Base-by-base conservation (phyloP, 345 rosid species). In the Gynandropsis gynandra region DNA sequence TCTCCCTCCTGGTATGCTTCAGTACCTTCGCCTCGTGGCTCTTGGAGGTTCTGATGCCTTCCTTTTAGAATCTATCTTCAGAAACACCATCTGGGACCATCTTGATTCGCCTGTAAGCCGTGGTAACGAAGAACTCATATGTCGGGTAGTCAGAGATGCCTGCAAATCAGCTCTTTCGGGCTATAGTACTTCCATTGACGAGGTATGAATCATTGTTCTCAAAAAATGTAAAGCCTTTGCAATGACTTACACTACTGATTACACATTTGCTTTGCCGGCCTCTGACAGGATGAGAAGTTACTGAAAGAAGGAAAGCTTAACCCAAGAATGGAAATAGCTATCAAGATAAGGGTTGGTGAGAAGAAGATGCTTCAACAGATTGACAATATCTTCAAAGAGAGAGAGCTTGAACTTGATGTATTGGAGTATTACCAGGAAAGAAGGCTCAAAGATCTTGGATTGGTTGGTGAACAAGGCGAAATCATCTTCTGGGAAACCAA, bases 401-500 rank as follows among this genome's bases (percentile, higher is more conserved):
- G 83, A 70, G 95, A 84, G 63, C 61, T 52, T 19, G 87, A 84
- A 50, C 66, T 87, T 58, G 77, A 77, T 19, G 78, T 73, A 63
- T 42, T 87, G 42, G 95, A 84, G 71, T 90, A 84, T 66, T 87
- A 86, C 78, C 96, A 90, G 64, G 92, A 87, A 69, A 82, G 96
- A 57, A 56, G 98, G 74, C 95, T 84, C 53, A 79, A 67, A 69
- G 92, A 80, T 56, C 95, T 84, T 47, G 98, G 98, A 53, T 77
- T 90, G 24, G 89, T 79, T 49, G 95, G 95, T 4, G 96, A 87
- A 77, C 95, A 83, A 79, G 98, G 96, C n/a, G 98, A 87, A 0
- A 82, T 87, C 56, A 90, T 87, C 59, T 90, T 90, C 65, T 90
- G 98, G 98, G 98, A 87, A 63, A 62, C 62, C 11, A 77, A 74